These are phyloP conservation scores for Apiotrichum montevideense DNA, from an alignment of 1,284 basidiomycete species.

Conservation along the genomic window DNA sequence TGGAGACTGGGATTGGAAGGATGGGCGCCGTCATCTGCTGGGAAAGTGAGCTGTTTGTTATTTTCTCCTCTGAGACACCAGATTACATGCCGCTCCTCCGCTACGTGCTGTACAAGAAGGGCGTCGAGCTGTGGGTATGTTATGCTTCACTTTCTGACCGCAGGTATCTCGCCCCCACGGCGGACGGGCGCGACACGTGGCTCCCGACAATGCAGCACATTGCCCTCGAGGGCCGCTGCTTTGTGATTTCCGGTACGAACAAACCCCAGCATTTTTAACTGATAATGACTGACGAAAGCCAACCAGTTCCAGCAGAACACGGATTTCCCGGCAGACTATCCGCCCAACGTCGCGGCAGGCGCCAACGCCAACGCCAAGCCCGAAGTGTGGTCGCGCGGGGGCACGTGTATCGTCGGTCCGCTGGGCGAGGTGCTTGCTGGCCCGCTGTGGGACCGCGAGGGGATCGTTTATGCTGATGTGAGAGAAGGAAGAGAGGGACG, in stretches of 20 bases:
- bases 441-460: constrained; percentile 57
- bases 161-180: constrained; percentile 48
- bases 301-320: constrained; percentile 26
- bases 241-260: constrained; percentile 55
- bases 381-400: constrained; percentile 49
- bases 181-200: constrained; percentile 62
- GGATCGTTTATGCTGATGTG: constrained; percentile 56
- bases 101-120: constrained; percentile 35
- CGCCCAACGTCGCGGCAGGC: constrained; percentile 6
- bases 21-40: constrained; percentile 64
- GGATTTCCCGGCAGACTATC: constrained; percentile 28
- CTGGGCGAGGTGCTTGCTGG: constrained; percentile 63
- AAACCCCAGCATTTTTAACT: neutral
- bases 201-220: constrained; percentile 63
- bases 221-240: constrained; percentile 68
- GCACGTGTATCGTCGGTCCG: constrained; percentile 62
- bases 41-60: constrained; percentile 51
- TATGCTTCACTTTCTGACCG: neutral
- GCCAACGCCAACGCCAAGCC: neutral
- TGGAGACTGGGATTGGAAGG: constrained; percentile 45
- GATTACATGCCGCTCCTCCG: constrained; percentile 62
- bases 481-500: constrained; percentile 3
- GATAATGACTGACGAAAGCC: constrained; percentile 4
- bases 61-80: constrained; percentile 3
- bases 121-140: constrained; percentile 27